These are phyloP conservation scores for Phoma sp. DNA, from an alignment of 2,329 filamentous ascomycete genomes.

Conservation along the genomic window DNA sequence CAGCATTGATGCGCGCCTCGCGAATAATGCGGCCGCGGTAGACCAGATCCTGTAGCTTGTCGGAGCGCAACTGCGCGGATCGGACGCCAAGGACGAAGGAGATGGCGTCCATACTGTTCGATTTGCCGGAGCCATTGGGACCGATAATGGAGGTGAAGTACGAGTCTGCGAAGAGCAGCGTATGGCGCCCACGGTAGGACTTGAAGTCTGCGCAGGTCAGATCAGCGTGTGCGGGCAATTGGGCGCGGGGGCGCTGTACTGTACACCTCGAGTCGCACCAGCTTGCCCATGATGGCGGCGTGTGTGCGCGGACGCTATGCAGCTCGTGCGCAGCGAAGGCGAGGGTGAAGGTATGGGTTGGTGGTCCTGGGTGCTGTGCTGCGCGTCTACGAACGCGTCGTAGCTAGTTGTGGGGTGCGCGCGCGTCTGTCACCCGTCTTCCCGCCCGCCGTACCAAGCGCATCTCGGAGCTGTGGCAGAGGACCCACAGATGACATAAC, in stretches of 20 bases:
- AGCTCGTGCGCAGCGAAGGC: conserved; percentile 16
- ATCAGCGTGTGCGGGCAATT: conserved; percentile 19
- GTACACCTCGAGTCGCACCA: conserved; percentile 91
- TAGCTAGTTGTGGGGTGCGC: conserved; percentile 10
- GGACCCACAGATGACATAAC: conserved; percentile 28
- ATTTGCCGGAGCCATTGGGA: conserved; percentile 99
- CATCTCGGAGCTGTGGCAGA: not conserved
- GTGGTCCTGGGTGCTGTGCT: conserved; percentile 1
- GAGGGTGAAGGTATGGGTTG: not conserved
- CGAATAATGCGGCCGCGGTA: conserved; percentile 94
- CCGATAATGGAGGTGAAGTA: conserved; percentile 99
- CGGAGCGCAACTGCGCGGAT: conserved; percentile 94
- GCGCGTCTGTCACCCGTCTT: conserved; percentile 20
- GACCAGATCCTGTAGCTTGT: conserved; percentile 90
- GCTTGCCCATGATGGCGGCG: conserved; percentile 77
- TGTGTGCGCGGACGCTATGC: conserved; percentile 20
- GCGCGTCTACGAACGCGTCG: conserved; percentile 9
- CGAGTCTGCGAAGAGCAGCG: conserved; percentile 91
- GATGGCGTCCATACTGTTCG: conserved; percentile 99
- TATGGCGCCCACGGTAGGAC: conserved; percentile 97
- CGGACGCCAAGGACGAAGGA: conserved; percentile 99
- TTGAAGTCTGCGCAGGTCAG: conserved; percentile 78
- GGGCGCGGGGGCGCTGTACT: conserved; percentile 63
- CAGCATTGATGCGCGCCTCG: conserved; percentile 89
- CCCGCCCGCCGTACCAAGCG: conserved; percentile 34